Base-by-base conservation (phyloP, 192 early-diverging fungal species). In the Backusella mclennaniae region DNA sequence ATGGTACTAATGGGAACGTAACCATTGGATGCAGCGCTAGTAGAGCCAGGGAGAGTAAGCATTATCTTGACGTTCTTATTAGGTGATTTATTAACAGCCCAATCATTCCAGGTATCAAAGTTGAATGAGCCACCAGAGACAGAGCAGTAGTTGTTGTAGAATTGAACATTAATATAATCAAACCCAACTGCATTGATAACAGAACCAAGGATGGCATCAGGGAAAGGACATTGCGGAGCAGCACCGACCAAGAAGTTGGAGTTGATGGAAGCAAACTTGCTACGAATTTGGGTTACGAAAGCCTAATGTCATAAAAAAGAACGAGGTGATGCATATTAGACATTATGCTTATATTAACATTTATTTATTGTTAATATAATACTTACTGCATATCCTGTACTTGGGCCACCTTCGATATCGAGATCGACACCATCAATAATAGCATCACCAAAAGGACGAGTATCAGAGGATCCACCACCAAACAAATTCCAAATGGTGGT, bases 61-160 rank as follows among this genome's bases (percentile, higher is more conserved):
- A 86, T 90, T 1, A 94, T 78, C 42, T 87, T 89, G 68, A 93
- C 89, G 38, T 91, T 83, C 71, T 89, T 89, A 79, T 93, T 93
- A 23, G 87, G 77, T 2, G 91, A 87, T 0, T 78, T 78, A 0
- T 79, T 85, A 7, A 84, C 87, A 2, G 90, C 90, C 90, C 92
- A 93, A 26, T 80, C 82, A 53, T 90, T 82, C 93, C 93, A 94
- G 56, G 89, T 83, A 68, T 89, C 88, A 77, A 88, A 94, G 84
- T 94, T 94, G 82, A 91, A 94, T 81, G 84, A 88, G 41, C 73
- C 67, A 6, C 82, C 76, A 17, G 80, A 53, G 6, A 88, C 77
- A 33, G 86, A 83, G 66, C 93, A 94, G 79, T 89, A 93, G 83
- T 94, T 94, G 84, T 94, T 94, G 85, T 94, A 94, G 78, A 92